These are phyloP conservation scores for Garcia nutans DNA, from an alignment of 345 rosid genomes.

Conservation along the genomic window DNA sequence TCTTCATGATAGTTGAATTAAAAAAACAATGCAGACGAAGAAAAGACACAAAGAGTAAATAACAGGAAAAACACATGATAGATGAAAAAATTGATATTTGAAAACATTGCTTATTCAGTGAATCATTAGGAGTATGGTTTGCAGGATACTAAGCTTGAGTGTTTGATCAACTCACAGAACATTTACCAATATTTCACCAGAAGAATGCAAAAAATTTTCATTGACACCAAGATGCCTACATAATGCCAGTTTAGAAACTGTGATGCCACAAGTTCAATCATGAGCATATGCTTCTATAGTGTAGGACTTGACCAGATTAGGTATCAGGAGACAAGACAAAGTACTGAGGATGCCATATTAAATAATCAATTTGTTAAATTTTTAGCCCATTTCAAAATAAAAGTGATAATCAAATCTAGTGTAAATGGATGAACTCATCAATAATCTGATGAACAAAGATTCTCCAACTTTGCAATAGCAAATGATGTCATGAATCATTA, in stretches of 20 bases:
- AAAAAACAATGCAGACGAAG: neutral
- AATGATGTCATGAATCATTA: neutral
- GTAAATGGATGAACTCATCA: neutral
- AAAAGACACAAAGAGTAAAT: neutral
- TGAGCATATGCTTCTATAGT: neutral
- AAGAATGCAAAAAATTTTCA: neutral
- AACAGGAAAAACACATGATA: neutral
- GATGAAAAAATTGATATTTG: neutral
- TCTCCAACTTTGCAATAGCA: neutral
- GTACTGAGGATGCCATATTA: neutral
- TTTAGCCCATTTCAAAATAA: neutral
- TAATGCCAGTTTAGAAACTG: neutral
- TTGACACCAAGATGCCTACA: neutral
- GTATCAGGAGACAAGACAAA: neutral
- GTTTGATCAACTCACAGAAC: neutral
- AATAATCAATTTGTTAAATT: neutral
- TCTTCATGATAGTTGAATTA: neutral
- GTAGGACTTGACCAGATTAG: neutral
- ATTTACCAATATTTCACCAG: neutral
- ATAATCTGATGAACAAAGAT: slow-evolving; percentile 4
- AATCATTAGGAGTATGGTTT: too few species aligned
- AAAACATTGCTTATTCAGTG: neutral
- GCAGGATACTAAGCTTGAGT: too few species aligned
- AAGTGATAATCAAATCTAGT: neutral
- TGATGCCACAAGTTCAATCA: neutral